Percentiles rank a stretch among this genome's conserved stretches.
phyloP scores from a whole-genome alignment of 1,139 yeast genomes.

The Yamadazyma atmosphaerica region DNA sequence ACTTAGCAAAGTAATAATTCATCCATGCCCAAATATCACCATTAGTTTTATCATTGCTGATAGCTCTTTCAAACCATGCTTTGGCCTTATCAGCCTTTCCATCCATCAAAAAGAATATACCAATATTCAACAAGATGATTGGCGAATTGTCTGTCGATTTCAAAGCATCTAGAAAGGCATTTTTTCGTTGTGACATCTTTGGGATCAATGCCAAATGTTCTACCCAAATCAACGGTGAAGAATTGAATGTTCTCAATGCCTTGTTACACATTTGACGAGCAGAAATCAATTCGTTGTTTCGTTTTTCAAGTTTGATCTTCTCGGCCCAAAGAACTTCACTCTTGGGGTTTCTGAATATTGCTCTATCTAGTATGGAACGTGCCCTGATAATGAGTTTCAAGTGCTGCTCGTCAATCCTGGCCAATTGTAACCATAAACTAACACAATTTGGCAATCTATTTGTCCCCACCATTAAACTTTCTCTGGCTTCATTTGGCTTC shows the following conservation, averaged over 20 bases:
- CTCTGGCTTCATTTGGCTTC: constrained; percentile 43
- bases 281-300: constrained; percentile 48
- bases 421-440: constrained; percentile 57
- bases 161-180: constrained; percentile 71
- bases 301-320: constrained; percentile 58
- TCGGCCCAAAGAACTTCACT: constrained; percentile 57
- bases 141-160: constrained; percentile 63
- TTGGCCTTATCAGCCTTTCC: constrained; percentile 66
- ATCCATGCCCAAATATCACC: constrained; percentile 86
- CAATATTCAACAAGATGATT: constrained; percentile 61
- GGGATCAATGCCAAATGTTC: constrained; percentile 54
- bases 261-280: constrained; percentile 58
- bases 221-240: constrained; percentile 63
- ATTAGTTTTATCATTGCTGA: constrained; percentile 46
- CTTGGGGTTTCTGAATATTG: constrained; percentile 52
- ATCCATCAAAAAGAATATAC: constrained; percentile 66
- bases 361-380: constrained; percentile 72
- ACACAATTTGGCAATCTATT: constrained; percentile 44
- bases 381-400: constrained; percentile 54
- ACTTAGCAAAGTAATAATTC: constrained; percentile 38
- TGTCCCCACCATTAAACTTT: constrained; percentile 50
- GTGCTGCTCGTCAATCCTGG: constrained; percentile 46
- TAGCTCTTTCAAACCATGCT: constrained; percentile 76
- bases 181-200: constrained; percentile 58
- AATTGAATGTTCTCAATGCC: constrained; percentile 62